Evolutionary conservation across 805 yeast genomes (phyloP), one percentile per base, ranked within the genome.

Genomic region (Metschnikowia anglica): DNA sequence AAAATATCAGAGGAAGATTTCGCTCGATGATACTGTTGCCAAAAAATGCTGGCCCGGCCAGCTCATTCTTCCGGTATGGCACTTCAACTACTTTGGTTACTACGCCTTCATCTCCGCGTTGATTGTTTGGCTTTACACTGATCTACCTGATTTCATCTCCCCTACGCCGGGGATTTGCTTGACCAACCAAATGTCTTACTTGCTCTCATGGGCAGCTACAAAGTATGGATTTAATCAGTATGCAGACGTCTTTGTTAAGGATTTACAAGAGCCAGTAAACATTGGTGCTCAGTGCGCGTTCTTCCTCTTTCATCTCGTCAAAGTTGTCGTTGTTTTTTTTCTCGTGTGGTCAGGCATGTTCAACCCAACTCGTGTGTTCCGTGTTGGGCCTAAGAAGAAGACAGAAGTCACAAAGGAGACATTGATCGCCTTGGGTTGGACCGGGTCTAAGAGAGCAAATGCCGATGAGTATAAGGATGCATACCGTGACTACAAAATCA

Each of bases 111-210:
- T 69, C 13, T 38, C 72, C 1, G 44, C 68, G 3, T 65, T 87
- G 54, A 39, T 76, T 8, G 65, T 67, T 13, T 93, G 99, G 98
- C 75, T 93, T 46, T 93, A 90, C 63, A 82, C 96, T 1, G 98
- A 93, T 67, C 74, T 93, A 61, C 99, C 99, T 2, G 96, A 88
- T 58, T 76, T 72, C 54, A 70, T 88, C 41, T 79, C 90, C 26
- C 97, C 97, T 36, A 91, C 98, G 3, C 98, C 98, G 0, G 97
- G 97, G 18, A 75, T 81, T 44, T 85, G 90, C 51, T 66, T 88
- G 43, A 84, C 95, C 9, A 83, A 81, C 55, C 78, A 80, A 52
- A 43, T 80, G 20, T 65, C 66, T 18, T 53, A 49, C 26, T 20
- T 53, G 16, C 47, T 56, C 25, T 48, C 59, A 20, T 39, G 33